A percentile compares a stretch with the other conserved stretches of the same genome.
phyloP scores from a whole-genome alignment of 1,284 basidiomycete species.

The Cystobasidium slooffiae region DNA sequence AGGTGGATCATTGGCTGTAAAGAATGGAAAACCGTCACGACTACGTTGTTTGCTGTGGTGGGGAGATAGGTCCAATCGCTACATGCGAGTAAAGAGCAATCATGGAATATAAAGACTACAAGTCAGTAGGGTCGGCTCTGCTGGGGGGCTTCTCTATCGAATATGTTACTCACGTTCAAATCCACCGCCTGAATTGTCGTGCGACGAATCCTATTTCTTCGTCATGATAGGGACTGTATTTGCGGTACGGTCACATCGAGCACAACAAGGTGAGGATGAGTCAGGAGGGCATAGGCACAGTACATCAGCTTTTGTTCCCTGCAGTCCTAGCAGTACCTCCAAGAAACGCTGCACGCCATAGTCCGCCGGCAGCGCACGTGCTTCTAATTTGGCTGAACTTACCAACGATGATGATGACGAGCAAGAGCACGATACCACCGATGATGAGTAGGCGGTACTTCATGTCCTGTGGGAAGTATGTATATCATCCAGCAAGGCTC shows the following conservation, averaged over 20 bases:
- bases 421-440: conserved; percentile 78
- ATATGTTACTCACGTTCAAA: conserved; percentile 34
- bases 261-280: too few species aligned
- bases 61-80: conserved; percentile 45
- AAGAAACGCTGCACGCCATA: not conserved
- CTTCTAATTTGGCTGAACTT: conserved; percentile 12
- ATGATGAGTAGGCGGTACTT: conserved; percentile 89
- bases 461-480: conserved; percentile 75
- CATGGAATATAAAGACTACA: not conserved
- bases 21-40: conserved; percentile 9
- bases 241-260: too few species aligned
- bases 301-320: too few species aligned
- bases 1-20: not conserved
- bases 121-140: not conserved
- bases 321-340: too few species aligned
- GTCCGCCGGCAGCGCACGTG: not conserved
- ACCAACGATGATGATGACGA: conserved; percentile 88
- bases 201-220: conserved; percentile 53
- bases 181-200: conserved; percentile 44
- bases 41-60: conserved; percentile 28
- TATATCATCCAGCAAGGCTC: conserved; percentile 52
- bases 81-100: not conserved
- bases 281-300: too few species aligned
- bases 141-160: not conserved
- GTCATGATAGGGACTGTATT: conserved; percentile 52